Evolutionary conservation across 805 yeast genomes (phyloP).

Genomic region (Saccharomycopsis fibuligera): DNA sequence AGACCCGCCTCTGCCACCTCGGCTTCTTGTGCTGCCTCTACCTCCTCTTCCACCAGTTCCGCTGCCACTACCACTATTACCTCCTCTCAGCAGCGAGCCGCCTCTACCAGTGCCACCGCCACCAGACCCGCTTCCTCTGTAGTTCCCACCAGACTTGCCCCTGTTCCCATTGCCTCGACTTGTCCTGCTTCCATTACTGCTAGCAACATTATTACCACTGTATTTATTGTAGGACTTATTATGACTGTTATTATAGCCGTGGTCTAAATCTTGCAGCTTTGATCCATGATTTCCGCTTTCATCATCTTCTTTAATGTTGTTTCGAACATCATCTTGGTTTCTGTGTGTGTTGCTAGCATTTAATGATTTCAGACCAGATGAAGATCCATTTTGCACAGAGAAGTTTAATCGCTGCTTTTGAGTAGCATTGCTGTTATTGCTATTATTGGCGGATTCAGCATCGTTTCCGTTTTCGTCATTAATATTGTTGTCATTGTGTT

Average conservation of each 20-base stretch:
- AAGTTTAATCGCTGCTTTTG: no score
- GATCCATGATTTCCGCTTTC: not conserved
- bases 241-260: not conserved
- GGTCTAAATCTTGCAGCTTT: not conserved
- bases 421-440: no score
- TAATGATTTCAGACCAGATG: no score
- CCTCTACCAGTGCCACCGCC: conserved; percentile 3
- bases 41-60: conserved; percentile 8
- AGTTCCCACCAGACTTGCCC: no score
- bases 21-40: conserved; percentile 2
- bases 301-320: not conserved
- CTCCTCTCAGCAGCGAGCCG: not conserved
- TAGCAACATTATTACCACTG: not conserved
- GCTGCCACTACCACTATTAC: conserved; percentile 3
- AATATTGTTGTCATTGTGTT: not conserved
- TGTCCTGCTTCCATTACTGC: conserved; percentile 1
- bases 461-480: conserved; percentile 5
- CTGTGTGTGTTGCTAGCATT: no score
- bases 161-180: conserved; percentile 10
- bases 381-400: no score
- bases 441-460: no score
- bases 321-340: no score
- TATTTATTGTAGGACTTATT: not conserved
- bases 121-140: conserved; percentile 1
- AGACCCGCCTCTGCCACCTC: no score